Evolutionary conservation across 2,329 filamentous ascomycete species (phyloP), one percentile per base, ranked within the genome.

Genomic region (Penicillium digitatum): DNA sequence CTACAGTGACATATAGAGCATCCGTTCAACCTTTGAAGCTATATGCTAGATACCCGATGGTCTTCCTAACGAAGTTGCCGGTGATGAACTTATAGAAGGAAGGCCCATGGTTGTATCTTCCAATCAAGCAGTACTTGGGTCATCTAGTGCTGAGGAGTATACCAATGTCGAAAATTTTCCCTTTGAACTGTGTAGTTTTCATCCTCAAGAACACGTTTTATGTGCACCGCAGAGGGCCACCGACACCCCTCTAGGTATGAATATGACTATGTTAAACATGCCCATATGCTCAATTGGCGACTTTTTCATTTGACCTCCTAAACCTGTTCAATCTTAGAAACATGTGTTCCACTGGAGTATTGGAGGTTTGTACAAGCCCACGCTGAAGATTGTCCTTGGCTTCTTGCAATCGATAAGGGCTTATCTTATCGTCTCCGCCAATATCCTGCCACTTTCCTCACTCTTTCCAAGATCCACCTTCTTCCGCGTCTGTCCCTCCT

Each of bases 341-440:
- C 16, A 27, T n/a, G 18, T 18, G 12, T n/a, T n/a, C n/a, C n/a
- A n/a, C 27, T 27, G 14, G 22, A 26, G n/a, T 16, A 42, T 39
- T 24, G 16, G 22, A 42, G 16, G 38, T n/a, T 26, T 40, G 38
- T 14, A 5, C 1, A 8, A 22, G 37, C 14, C 11, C 18, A 39
- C 31, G 31, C n/a, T 18, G 34, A 37, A 37, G n/a, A 9, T 20
- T 37, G 34, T 9, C 22, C 7, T 42, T n/a, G 39, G 16, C n/a
- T n/a, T n/a, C n/a, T n/a, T n/a, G n/a, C 22, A 34, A 48, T 48
- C 22, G n/a, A 39, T 26, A 48, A 6, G 14, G 14, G 27, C 29
- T 50, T 50, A 50, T 32, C 37, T 50, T 50, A 50, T 43, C 48
- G 48, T 34, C 26, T n/a, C 46, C 12, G 9, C 48, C 48, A 34